Conservation (phyloP, 129 eudicot species). For the Artemisia argyi region DNA sequence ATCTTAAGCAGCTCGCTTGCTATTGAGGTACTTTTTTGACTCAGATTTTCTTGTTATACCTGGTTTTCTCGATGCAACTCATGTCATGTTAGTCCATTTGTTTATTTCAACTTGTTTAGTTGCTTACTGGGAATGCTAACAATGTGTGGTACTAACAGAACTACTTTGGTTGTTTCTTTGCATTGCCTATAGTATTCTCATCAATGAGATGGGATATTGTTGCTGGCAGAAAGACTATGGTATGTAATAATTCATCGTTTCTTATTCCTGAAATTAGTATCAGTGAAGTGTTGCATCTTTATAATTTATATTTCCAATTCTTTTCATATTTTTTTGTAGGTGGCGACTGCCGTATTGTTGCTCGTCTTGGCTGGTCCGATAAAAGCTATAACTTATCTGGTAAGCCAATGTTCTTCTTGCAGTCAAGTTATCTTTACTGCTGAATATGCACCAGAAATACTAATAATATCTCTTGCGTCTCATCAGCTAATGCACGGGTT, state of each 20-base stretch:
- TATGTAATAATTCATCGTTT: slow-evolving; percentile 17
- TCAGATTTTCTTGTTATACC: too few relatives aligned
- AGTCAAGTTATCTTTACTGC: neutral
- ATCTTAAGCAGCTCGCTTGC: slow-evolving; percentile 90
- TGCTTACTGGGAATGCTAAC: slow-evolving; percentile 5
- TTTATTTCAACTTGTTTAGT: neutral
- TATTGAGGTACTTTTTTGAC: slow-evolving; percentile 57
- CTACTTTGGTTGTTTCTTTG: slow-evolving; percentile 91
- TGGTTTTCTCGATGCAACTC: neutral
- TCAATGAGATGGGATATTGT: slow-evolving; percentile 85
- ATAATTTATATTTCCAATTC: neutral
- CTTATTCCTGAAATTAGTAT: neutral
- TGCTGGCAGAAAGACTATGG: slow-evolving; percentile 94
- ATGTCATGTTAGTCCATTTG: too few relatives aligned
- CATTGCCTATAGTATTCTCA: slow-evolving; percentile 91
- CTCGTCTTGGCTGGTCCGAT: slow-evolving; percentile 89
- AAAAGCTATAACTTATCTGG: slow-evolving; percentile 81
- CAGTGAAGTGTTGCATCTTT: neutral
- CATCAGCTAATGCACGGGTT: slow-evolving; percentile 88
- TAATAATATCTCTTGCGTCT: slow-evolving; percentile 10
- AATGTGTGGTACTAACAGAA: slow-evolving; percentile 48
- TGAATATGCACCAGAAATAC: too few relatives aligned
- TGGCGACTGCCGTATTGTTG: slow-evolving; percentile 79
- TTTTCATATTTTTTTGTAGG: slow-evolving; percentile 37
- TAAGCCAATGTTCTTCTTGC: slow-evolving; percentile 33